phyloP scores from a whole-genome alignment of 1,284 basidiomycete species.

The Tilletia horrida region DNA sequence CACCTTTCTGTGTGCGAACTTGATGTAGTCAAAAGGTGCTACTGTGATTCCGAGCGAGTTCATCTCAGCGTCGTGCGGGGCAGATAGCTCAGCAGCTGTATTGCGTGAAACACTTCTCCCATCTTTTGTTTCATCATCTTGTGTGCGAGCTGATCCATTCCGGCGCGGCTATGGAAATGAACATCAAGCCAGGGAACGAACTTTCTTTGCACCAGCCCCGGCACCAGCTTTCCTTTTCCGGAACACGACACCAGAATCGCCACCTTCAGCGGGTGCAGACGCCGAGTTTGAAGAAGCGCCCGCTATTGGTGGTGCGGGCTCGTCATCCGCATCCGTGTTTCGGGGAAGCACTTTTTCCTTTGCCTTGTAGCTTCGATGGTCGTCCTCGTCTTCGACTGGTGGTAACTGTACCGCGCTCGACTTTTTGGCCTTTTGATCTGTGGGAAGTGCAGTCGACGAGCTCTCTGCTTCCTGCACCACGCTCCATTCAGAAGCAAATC shows the following conservation, averaged over 20 bases:
- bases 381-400: background rate
- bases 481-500: conserved; percentile 80
- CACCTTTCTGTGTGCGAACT: no score
- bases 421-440: background rate
- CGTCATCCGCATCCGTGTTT: conserved; percentile 27
- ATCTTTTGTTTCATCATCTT: no score
- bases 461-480: conserved; percentile 58
- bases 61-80: no score
- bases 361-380: conserved; percentile 32
- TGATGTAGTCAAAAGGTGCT: no score
- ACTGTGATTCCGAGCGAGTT: no score
- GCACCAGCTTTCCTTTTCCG: conserved; percentile 26
- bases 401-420: background rate
- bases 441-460: background rate
- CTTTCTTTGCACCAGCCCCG: conserved; percentile 43
- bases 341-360: conserved; percentile 29
- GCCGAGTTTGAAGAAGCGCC: no score
- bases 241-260: no score
- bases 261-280: no score
- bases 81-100: no score
- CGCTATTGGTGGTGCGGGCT: conserved; percentile 22
- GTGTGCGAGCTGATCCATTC: no score
- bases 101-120: no score
- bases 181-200: conserved; percentile 32
- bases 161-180: no score